These are phyloP conservation scores for Colletotrichum sansevieriae DNA, from an alignment of 2,329 filamentous ascomycete genomes.

Conservation along the genomic window DNA sequence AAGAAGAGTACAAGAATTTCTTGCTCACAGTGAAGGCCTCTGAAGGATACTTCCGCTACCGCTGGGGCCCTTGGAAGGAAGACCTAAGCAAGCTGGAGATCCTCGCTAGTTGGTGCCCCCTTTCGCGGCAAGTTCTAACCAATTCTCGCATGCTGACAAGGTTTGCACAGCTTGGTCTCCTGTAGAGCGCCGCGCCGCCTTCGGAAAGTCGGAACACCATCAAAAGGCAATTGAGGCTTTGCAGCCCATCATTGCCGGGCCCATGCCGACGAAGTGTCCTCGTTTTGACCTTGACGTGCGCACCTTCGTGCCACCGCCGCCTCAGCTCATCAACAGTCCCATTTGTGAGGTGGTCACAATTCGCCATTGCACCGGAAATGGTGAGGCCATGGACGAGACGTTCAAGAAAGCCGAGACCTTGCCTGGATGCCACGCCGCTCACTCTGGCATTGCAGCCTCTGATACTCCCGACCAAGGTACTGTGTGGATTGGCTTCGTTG, in stretches of 20 bases:
- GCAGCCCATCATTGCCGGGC: slow-evolving; percentile 12
- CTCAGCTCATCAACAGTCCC: slow-evolving; percentile 35
- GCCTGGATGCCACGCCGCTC: slow-evolving; percentile 22
- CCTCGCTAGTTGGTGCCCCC: slow-evolving; percentile 13
- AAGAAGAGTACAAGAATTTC: slow-evolving; percentile 37
- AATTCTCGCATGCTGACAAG: no score
- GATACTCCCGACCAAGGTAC: slow-evolving; percentile 27
- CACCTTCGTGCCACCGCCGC: slow-evolving; percentile 28
- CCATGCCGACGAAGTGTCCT: slow-evolving; percentile 23
- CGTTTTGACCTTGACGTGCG: slow-evolving; percentile 23
- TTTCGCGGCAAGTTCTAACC: not conserved
- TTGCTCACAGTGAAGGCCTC: slow-evolving; percentile 29
- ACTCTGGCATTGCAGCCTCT: slow-evolving; percentile 19
- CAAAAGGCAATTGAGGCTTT: slow-evolving; percentile 31
- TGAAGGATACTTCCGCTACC: slow-evolving; percentile 36
- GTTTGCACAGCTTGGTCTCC: slow-evolving; percentile 18
- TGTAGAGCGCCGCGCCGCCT: slow-evolving; percentile 19
- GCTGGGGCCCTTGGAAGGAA: slow-evolving; percentile 38
- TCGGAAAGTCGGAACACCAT: slow-evolving; percentile 29
- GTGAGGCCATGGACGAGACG: slow-evolving; percentile 10
- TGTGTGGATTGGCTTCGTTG: slow-evolving; percentile 30
- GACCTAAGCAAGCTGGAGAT: slow-evolving; percentile 31
- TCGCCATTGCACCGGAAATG: slow-evolving; percentile 20
- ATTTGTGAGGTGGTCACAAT: slow-evolving; percentile 35
- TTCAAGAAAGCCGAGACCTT: slow-evolving; percentile 26